phyloP scores from a whole-genome alignment of 2,329 filamentous ascomycete species.

The Ceratocystis variospora region DNA sequence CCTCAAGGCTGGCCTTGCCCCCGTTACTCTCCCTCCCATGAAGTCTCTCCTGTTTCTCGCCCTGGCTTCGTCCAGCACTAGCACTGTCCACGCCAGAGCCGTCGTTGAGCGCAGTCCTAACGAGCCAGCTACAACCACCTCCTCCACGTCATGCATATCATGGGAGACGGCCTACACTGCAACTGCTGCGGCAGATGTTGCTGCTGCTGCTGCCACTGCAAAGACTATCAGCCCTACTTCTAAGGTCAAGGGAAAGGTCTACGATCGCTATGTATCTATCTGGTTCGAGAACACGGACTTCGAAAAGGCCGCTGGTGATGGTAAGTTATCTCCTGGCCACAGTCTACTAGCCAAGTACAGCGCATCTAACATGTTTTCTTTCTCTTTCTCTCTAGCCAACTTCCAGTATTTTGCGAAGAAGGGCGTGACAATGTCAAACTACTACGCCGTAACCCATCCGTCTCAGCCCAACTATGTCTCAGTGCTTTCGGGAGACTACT shows the following conservation, averaged over 20 bases:
- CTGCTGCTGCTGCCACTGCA: slow-evolving; percentile 31
- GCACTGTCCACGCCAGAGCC: slow-evolving; percentile 11
- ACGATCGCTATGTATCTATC: slow-evolving; percentile 58
- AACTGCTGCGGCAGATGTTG: slow-evolving; percentile 2
- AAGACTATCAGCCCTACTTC: slow-evolving; percentile 46
- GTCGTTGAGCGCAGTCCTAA: too few relatives aligned
- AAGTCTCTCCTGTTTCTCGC: neutral
- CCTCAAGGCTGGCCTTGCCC: neutral
- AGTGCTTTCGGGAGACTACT: slow-evolving; percentile 55
- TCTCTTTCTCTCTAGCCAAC: slow-evolving; percentile 21
- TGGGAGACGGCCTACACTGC: slow-evolving; percentile 3
- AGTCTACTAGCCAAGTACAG: neutral
- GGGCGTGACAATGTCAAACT: slow-evolving; percentile 26
- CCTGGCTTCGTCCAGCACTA: slow-evolving; percentile 20
- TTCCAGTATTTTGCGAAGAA: slow-evolving; percentile 24
- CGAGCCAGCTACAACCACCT: slow-evolving; percentile 3
- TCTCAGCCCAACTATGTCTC: slow-evolving; percentile 66
- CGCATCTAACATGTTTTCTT: neutral
- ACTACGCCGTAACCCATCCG: slow-evolving; percentile 54
- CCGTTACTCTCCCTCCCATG: neutral
- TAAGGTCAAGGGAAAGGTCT: slow-evolving; percentile 54
- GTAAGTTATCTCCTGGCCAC: slow-evolving; percentile 27
- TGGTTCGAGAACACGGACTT: slow-evolving; percentile 70
- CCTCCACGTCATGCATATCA: neutral
- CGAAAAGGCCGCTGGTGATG: slow-evolving; percentile 48